Conservation (phyloP, 129 eudicot genomes). For the Flaveria brownii region DNA sequence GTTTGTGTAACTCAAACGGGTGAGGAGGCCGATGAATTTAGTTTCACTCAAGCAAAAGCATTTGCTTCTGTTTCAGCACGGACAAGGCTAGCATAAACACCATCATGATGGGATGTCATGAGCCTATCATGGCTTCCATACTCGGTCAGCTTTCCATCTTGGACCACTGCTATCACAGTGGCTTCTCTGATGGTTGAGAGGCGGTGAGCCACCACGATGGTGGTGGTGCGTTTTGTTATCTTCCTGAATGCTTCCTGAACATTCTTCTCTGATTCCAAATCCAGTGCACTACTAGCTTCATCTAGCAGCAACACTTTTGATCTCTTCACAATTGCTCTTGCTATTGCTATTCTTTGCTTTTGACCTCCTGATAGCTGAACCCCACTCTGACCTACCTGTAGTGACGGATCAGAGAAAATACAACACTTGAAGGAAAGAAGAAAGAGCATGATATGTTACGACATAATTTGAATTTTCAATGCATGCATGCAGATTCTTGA, state of each 20-base stretch:
- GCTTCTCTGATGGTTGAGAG: constrained; percentile 83
- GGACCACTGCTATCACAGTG: constrained; percentile 64
- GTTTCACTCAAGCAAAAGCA: constrained; percentile 46
- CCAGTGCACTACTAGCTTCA: constrained; percentile 88
- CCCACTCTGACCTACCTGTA: constrained; percentile 84
- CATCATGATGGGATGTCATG: constrained; percentile 66
- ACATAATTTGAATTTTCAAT: neutral
- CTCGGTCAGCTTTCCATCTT: constrained; percentile 59
- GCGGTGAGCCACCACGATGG: constrained; percentile 86
- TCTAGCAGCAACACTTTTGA: constrained; percentile 67
- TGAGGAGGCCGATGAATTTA: neutral
- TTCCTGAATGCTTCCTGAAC: constrained; percentile 72
- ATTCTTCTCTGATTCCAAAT: constrained; percentile 78
- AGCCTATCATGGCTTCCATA: constrained; percentile 75
- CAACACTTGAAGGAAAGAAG: neutral
- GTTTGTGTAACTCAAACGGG: neutral
- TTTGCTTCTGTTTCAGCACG: constrained; percentile 84
- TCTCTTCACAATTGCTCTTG: constrained; percentile 69
- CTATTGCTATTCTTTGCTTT: constrained; percentile 81
- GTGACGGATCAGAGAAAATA: neutral
- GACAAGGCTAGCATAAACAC: constrained; percentile 65
- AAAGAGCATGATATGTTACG: neutral
- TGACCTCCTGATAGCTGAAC: constrained; percentile 85
- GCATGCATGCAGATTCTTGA: neutral
- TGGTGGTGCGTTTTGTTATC: constrained; percentile 66